Base-by-base conservation (phyloP, 805 yeast species). In the Debaryomyces prosopidis region DNA sequence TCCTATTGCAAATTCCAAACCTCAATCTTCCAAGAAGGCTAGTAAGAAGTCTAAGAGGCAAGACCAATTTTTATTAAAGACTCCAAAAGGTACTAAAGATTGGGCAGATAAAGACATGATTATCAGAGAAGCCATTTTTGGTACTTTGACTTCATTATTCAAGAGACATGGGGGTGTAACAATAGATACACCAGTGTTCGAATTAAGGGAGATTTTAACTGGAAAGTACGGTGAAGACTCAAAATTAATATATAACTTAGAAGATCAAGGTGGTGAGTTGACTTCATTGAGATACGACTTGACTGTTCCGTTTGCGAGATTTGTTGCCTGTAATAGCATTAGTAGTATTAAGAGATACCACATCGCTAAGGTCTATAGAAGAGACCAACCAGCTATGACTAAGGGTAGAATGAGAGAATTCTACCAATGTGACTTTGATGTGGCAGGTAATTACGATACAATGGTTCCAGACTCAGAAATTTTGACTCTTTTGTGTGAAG, bases 301-400 rank as follows among this genome's bases (percentile, higher is more conserved):
- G 66, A 94, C 99, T 0, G 99, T 94, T 35, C 99, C 99, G 45
- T 94, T 94, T 72, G 99, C 99, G 11, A 81, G 99, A 63, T 94
- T 80, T 60, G 96, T 92, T 44, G 99, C 99, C 15, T 87, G 89
- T 89, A 94, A 94, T 73, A 89, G 88, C 58, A 81, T 94, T 49
- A 85, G 89, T 57, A 81, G 76, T 61, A 92, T 94, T 69, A 94
- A 94, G 72, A 80, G 99, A 63, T 94, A 83, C 66, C 99, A 94
- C 71, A 89, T 94, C 53, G 99, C 99, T 56, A 94, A 94, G 68
- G 99, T 94, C 44, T 94, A 94, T 72, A 84, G 99, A 75, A 87
- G 99, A 71, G 99, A 94, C 66, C 99, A 94, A 71, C 99, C 99
- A 4, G 99, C 99, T 7, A 94, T 94, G 99, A 92, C 98, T 42